Evolutionary conservation across 441 rosid genomes (phyloP), one percentile per base, ranked within the genome.

Genomic region (Gossypium schwendimanii): DNA sequence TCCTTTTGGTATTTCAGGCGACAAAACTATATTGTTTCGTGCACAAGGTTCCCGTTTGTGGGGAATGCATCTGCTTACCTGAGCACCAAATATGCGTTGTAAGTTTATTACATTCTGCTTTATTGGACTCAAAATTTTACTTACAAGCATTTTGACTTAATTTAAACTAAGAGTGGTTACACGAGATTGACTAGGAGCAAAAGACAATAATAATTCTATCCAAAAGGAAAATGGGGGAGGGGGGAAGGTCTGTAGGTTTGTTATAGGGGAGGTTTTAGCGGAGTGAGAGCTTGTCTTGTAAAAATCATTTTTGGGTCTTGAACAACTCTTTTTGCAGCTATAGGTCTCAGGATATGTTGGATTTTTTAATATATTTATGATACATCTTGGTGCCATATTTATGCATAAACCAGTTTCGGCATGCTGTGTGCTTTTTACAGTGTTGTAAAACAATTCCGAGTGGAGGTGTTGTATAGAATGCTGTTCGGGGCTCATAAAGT

Each of bases 21-120:
- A 93, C 99, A 6, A 96, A 93, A 82, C 75, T 96, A 28, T 96
- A 96, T 78, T 96, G 99, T 82, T 96, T 91, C 63, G 99, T 96
- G 78, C 98, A 96, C 87, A 96, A 96, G 85, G 97, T 90, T 73
- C 98, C 99, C 41, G 97, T 96, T 74, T 96, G 99, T 45, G 98
- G 99, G 36, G 99, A 96, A 81, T 96, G 99, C 79, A 83, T 96
- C 75, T 93, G 97, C 82, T 93, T 88, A 79, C 87, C 92, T 1
- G 99, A 96, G 91, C 99, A 93, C 82, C 94, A 87, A 79, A 88
- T 87, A 70, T 96, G 99, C 12, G 97, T 93, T 82, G 99, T 96
- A 86, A 79, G 80, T 79, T 72, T 58, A 11, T 39, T 45, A 0
- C 3, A 23, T 62, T 12, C 58, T 68, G 26, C 26, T 26, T 4